These are phyloP conservation scores for Hypoxylon fuscum DNA, from an alignment of 495 filamentous ascomycete species.

Conservation along the genomic window DNA sequence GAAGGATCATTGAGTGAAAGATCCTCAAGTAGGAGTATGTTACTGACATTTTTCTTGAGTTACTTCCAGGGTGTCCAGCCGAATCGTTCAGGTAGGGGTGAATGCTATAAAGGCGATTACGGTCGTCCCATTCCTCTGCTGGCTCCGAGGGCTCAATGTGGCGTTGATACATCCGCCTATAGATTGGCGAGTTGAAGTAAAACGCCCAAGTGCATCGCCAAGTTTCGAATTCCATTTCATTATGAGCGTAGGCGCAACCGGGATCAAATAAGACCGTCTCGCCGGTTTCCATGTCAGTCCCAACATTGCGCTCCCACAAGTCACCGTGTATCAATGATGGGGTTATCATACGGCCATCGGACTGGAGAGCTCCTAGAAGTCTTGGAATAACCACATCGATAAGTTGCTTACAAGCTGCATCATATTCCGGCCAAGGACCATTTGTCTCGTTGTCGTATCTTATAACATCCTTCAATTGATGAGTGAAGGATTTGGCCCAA, in stretches of 20 bases:
- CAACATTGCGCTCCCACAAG: slow-evolving; percentile 54
- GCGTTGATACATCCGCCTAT: slow-evolving; percentile 19
- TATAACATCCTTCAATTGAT: slow-evolving; percentile 31
- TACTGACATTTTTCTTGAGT: slow-evolving; percentile 46
- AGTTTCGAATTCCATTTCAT: slow-evolving; percentile 53
- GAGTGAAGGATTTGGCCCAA: slow-evolving; percentile 53
- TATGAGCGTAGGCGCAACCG: slow-evolving; percentile 55
- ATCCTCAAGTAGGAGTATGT: neutral
- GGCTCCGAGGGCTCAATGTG: slow-evolving; percentile 36
- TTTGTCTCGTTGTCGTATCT: slow-evolving; percentile 32
- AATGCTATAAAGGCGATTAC: slow-evolving; percentile 46
- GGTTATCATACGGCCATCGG: slow-evolving; percentile 48
- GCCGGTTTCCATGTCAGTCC: slow-evolving; percentile 42
- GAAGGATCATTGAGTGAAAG: neutral
- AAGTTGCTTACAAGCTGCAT: slow-evolving; percentile 9
- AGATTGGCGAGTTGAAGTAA: slow-evolving; percentile 13
- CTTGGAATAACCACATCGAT: slow-evolving; percentile 49
- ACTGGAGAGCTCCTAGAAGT: slow-evolving; percentile 46
- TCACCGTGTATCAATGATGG: slow-evolving; percentile 56
- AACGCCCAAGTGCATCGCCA: slow-evolving; percentile 34
- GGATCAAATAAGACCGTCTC: slow-evolving; percentile 54
- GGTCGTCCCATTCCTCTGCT: slow-evolving; percentile 45
- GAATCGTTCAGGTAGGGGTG: slow-evolving; percentile 46
- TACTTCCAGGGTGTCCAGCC: slow-evolving; percentile 46
- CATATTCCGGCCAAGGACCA: slow-evolving; percentile 25